Evolutionary conservation across 1,284 basidiomycete species (phyloP).

Genomic region (Ceratobasidium sp.): DNA sequence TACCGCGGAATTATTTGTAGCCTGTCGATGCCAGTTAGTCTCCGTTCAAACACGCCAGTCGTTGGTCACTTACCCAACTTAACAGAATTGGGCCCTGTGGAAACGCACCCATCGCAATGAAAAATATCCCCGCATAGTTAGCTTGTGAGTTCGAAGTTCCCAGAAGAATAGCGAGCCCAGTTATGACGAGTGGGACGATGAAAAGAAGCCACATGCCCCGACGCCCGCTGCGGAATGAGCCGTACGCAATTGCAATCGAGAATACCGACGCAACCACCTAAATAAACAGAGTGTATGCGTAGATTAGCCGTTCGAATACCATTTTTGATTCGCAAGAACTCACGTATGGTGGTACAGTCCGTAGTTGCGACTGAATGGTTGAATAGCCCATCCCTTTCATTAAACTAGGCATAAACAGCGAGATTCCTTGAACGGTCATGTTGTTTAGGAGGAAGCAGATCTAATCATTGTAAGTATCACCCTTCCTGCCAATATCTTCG

Average conservation of each 20-base stretch:
- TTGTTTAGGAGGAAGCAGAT: constrained; percentile 45
- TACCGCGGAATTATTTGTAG: constrained; percentile 40
- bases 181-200: constrained; percentile 38
- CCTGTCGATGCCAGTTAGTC: constrained; percentile 12
- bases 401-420: constrained; percentile 46
- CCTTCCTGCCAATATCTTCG: background rate
- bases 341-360: constrained; percentile 42
- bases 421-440: constrained; percentile 45
- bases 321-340: background rate
- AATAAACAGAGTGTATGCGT: background rate
- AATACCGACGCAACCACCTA: constrained; percentile 40
- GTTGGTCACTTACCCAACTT: constrained; percentile 38
- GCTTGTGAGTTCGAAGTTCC: constrained; percentile 37
- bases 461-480: constrained; percentile 3
- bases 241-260: constrained; percentile 39
- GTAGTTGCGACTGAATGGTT: constrained; percentile 41
- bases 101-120: constrained; percentile 42
- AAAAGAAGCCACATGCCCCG: constrained; percentile 42
- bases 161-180: constrained; percentile 38
- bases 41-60: background rate
- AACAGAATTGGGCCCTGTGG: constrained; percentile 41
- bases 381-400: constrained; percentile 42
- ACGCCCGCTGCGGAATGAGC: constrained; percentile 38
- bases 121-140: constrained; percentile 41
- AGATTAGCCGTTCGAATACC: background rate